A percentile compares a stretch with the other conserved stretches of the same genome.
phyloP scores from a whole-genome alignment of 495 filamentous ascomycete species.

The Filosporella fistucella region DNA sequence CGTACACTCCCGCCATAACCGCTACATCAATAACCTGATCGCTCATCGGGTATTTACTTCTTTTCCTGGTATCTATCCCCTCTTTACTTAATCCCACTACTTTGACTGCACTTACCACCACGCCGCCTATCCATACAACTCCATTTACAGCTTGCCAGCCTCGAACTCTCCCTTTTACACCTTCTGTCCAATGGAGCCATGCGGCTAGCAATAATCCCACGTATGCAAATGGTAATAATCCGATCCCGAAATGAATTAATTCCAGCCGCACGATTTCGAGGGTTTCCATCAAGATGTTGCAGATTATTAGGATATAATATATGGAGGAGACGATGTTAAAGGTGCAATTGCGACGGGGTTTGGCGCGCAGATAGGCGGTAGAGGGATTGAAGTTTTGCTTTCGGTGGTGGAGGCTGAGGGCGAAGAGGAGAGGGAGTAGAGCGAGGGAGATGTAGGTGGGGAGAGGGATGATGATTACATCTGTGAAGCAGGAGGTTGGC shows the following conservation, averaged over 20 bases:
- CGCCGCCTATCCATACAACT: conserved; percentile 26
- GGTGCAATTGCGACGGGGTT: not conserved
- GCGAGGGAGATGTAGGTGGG: conserved; percentile 27
- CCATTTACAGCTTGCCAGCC: conserved; percentile 24
- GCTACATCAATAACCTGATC: conserved; percentile 31
- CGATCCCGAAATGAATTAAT: conserved; percentile 27
- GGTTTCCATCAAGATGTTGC: conserved; percentile 26
- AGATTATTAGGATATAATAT: conserved; percentile 27
- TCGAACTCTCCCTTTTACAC: conserved; percentile 14
- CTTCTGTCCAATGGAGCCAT: conserved; percentile 18
- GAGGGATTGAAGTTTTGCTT: conserved; percentile 12
- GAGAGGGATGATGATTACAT: conserved; percentile 32
- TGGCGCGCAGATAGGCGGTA: conserved; percentile 10
- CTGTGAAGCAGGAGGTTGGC: conserved; percentile 33
- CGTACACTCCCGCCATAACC: conserved; percentile 31
- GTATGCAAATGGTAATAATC: conserved; percentile 28
- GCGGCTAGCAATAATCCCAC: conserved; percentile 23
- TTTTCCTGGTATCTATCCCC: conserved; percentile 26
- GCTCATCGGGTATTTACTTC: conserved; percentile 28
- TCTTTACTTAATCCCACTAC: conserved; percentile 23
- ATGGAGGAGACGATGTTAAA: conserved; percentile 17
- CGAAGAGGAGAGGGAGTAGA: conserved; percentile 21
- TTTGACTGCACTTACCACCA: conserved; percentile 25
- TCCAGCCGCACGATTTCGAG: conserved; percentile 31
- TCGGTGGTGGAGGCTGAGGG: conserved; percentile 10